Conservation (phyloP, 2,329 filamentous ascomycete species). For the Thyridium curvatum region DNA sequence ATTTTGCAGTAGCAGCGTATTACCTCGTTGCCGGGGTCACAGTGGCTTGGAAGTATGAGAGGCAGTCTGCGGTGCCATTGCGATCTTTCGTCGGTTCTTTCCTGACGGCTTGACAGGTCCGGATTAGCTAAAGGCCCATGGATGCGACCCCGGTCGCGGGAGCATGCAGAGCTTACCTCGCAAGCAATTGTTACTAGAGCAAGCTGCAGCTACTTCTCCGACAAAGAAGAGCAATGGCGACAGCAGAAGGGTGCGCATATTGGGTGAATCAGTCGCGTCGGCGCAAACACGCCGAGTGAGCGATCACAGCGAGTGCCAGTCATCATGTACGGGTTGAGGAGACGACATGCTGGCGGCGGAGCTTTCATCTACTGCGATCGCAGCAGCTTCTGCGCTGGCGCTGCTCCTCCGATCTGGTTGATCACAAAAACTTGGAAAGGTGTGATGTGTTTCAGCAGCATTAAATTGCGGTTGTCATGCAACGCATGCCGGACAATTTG, state of each 20-base stretch:
- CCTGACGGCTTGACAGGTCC: neutral
- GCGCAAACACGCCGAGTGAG: no score
- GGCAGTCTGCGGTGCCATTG: constrained; percentile 8
- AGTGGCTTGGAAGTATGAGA: constrained; percentile 6
- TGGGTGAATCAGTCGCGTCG: no score
- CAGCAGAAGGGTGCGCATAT: neutral
- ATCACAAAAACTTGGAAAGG: neutral
- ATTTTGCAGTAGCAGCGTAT: neutral
- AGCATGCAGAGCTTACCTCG: neutral
- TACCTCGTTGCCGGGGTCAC: constrained; percentile 6
- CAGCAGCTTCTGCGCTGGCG: neutral
- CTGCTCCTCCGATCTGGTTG: neutral
- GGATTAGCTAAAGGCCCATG: neutral
- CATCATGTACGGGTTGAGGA: neutral
- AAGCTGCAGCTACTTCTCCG: neutral
- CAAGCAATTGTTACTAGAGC: constrained; percentile 4
- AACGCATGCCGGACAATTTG: neutral
- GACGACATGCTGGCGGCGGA: neutral
- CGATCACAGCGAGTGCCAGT: neutral
- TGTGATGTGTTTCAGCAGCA: constrained; percentile 1
- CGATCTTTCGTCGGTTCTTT: neutral
- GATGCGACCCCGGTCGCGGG: no score
- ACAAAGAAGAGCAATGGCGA: neutral
- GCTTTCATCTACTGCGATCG: no score
- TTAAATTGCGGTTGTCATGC: constrained; percentile 1